Conservation (phyloP, 805 yeast species). For the Wickerhamiella siamensis region DNA sequence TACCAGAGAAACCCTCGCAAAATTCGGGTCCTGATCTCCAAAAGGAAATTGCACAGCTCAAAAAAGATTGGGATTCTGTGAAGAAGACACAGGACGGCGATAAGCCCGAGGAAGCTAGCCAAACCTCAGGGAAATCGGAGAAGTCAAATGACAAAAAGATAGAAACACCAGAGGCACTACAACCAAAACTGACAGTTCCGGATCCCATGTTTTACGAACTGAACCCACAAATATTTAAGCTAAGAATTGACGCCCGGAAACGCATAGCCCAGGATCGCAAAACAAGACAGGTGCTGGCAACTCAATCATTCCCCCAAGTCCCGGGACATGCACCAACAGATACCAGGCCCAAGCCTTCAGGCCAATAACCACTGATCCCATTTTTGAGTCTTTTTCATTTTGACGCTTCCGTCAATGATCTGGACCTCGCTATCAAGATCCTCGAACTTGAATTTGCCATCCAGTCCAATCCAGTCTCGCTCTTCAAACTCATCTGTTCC, state of each 20-base stretch:
- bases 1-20: not conserved
- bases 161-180: slow-evolving; percentile 4
- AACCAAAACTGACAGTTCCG: slow-evolving; percentile 3
- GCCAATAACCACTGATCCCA: slow-evolving; percentile 61
- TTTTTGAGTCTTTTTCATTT: slow-evolving; percentile 35
- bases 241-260: slow-evolving; percentile 25
- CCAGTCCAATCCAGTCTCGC: slow-evolving; percentile 31
- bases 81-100: slow-evolving; percentile 10
- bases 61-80: slow-evolving; percentile 20
- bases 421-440: slow-evolving; percentile 53
- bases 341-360: not conserved
- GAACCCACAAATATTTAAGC: slow-evolving; percentile 30
- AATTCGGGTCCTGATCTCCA: slow-evolving; percentile 9
- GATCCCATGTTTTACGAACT: slow-evolving; percentile 17
- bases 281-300: slow-evolving; percentile 21
- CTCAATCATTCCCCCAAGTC: slow-evolving; percentile 25
- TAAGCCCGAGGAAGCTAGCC: no score
- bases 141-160: no score
- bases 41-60: slow-evolving; percentile 24
- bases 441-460: slow-evolving; percentile 44
- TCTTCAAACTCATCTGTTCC: slow-evolving; percentile 29
- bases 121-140: no score
- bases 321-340: slow-evolving; percentile 19
- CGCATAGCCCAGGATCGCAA: slow-evolving; percentile 21
- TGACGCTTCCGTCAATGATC: slow-evolving; percentile 56